A percentile compares a stretch with the other conserved stretches of the same genome.
phyloP scores from a whole-genome alignment of 2,329 filamentous ascomycete genomes.

The Cladosporium sp. region DNA sequence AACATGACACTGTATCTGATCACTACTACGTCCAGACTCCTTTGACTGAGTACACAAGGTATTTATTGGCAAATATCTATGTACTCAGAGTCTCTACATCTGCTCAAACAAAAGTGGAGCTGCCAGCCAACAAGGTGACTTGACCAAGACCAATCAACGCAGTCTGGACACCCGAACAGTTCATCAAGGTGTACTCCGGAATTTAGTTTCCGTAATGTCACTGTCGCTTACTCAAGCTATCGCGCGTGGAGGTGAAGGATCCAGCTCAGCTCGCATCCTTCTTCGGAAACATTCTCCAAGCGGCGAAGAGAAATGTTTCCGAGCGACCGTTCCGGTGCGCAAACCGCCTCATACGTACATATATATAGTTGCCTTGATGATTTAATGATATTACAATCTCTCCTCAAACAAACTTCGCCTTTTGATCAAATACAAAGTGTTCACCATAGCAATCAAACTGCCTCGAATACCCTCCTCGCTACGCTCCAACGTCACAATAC shows the following conservation, averaged over 20 bases:
- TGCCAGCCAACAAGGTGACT: neutral
- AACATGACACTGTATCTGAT: neutral
- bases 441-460: neutral
- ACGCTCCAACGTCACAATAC: neutral
- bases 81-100: neutral
- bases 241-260: neutral
- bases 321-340: neutral
- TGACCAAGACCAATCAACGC: neutral
- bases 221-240: neutral
- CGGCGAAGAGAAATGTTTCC: neutral
- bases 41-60: neutral
- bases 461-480: neutral
- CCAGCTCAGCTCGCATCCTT: conserved; percentile 11
- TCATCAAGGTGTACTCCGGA: neutral
- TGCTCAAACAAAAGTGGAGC: neutral
- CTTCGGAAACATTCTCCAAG: neutral
- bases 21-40: neutral
- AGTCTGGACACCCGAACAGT: neutral
- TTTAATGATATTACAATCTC: no score
- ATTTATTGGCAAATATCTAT: no score
- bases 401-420: no score
- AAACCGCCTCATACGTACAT: neutral
- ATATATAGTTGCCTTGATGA: neutral
- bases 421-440: neutral
- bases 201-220: neutral